These are phyloP conservation scores for Chimonanthus praecox DNA, from an alignment of 164 flowering plant species.

Conservation along the genomic window DNA sequence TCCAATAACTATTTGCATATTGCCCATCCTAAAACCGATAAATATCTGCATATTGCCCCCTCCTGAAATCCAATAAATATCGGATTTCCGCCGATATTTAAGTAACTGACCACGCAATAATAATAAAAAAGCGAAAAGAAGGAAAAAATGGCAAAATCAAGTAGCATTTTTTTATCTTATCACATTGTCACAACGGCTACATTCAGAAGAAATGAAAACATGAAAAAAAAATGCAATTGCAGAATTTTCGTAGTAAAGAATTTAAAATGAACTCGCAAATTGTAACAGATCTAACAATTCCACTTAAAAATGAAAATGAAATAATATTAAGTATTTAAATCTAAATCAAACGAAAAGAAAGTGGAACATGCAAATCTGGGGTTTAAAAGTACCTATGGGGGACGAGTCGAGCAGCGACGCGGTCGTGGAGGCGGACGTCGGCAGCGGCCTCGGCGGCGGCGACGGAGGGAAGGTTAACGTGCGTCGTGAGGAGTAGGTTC, in stretches of 20 bases:
- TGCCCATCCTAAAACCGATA: too few relatives aligned
- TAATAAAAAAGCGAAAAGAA: too few relatives aligned
- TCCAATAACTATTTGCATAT: too few relatives aligned
- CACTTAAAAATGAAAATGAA: background rate
- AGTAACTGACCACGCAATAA: too few relatives aligned
- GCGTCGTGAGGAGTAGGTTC: constrained; percentile 78
- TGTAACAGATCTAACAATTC: background rate
- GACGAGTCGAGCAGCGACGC: constrained; percentile 55
- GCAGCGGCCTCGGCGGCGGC: constrained; percentile 59
- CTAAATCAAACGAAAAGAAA: background rate
- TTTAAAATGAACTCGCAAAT: background rate
- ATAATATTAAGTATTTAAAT: background rate
- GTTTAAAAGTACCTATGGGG: constrained; percentile 69
- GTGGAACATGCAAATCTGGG: background rate
- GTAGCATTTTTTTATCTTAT: background rate
- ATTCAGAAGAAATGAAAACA: background rate
- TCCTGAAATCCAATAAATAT: too few relatives aligned
- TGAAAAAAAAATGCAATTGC: background rate
- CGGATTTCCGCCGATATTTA: too few relatives aligned
- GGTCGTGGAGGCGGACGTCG: constrained; percentile 76
- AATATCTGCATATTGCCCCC: too few relatives aligned
- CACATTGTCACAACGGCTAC: background rate
- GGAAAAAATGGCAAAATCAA: too few relatives aligned
- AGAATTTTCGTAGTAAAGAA: background rate
- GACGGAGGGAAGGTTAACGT: constrained; percentile 69